These are phyloP conservation scores for Volutella citrinella DNA, from an alignment of 2,329 filamentous ascomycete species.

Conservation along the genomic window DNA sequence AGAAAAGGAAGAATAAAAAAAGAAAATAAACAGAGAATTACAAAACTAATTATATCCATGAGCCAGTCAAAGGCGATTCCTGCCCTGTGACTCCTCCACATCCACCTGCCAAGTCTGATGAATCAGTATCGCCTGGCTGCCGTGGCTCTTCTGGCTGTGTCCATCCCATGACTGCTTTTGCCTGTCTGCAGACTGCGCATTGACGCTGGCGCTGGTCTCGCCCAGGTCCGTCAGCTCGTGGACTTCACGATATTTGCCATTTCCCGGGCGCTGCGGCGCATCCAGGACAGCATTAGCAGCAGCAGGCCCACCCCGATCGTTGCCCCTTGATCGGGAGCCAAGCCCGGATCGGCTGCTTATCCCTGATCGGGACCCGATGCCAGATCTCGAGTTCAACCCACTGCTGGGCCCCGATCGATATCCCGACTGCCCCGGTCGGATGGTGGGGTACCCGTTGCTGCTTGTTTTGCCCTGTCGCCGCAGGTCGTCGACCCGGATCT, in stretches of 20 bases:
- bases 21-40: no score
- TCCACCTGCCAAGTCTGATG: no score
- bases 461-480: conserved; percentile 24
- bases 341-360: no score
- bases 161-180: conserved; percentile 15
- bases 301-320: no score
- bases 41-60: no score
- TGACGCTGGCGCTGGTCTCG: conserved; percentile 4
- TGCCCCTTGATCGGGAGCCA: conserved; percentile 11
- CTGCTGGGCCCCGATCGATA: conserved; percentile 20
- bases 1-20: no score
- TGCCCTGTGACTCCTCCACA: conserved; percentile 10
- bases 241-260: conserved; percentile 12
- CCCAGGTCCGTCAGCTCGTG: conserved; percentile 15
- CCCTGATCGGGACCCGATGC: no score
- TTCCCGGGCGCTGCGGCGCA: no score
- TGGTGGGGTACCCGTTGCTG: conserved; percentile 20
- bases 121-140: no score
- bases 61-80: no score
- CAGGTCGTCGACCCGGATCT: conserved; percentile 28
- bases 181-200: neutral
- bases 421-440: conserved; percentile 12
- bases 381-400: no score
- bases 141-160: conserved; percentile 10
- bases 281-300: no score